Evolutionary conservation across 177 flowering plant species (phyloP).

Genomic region (Vitis hybrid): DNA sequence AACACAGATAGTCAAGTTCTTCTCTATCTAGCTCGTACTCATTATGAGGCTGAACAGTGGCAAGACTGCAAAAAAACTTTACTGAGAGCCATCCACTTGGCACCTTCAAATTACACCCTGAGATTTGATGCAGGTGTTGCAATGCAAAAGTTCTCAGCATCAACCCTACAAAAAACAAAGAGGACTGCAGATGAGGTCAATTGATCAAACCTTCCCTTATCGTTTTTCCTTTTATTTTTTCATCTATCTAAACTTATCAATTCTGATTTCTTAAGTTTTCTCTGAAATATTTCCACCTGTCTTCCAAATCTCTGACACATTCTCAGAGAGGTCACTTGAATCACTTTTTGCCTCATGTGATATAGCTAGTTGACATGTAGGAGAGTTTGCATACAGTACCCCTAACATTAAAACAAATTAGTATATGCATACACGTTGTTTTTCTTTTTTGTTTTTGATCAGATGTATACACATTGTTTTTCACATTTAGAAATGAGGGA

Average conservation of each 20-base stretch:
- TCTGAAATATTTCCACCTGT: background rate
- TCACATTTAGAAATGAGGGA: too few species aligned
- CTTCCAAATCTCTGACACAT: too few species aligned
- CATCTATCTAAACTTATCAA: background rate
- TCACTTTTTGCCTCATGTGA: too few species aligned
- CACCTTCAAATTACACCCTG: conserved; percentile 88
- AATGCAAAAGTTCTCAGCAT: conserved; percentile 92
- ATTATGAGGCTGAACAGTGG: conserved; percentile 99
- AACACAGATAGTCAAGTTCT: conserved; percentile 88
- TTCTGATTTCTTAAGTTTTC: background rate
- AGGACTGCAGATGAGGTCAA: conserved; percentile 88
- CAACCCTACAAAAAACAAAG: conserved; percentile 81
- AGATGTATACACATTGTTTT: too few species aligned
- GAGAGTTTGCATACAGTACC: too few species aligned
- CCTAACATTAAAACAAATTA: too few species aligned
- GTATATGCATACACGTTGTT: too few species aligned
- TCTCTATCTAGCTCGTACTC: conserved; percentile 89
- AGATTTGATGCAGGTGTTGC: conserved; percentile 91
- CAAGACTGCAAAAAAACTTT: conserved; percentile 91
- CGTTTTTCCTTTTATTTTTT: background rate
- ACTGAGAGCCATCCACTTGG: conserved; percentile 90
- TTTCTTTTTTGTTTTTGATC: too few species aligned
- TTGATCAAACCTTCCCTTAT: conserved; percentile 1
- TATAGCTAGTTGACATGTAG: too few species aligned
- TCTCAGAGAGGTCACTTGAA: too few species aligned